Evolutionary conservation across 1,284 basidiomycete genomes (phyloP).

Genomic region (Ustilago shanxiensis): DNA sequence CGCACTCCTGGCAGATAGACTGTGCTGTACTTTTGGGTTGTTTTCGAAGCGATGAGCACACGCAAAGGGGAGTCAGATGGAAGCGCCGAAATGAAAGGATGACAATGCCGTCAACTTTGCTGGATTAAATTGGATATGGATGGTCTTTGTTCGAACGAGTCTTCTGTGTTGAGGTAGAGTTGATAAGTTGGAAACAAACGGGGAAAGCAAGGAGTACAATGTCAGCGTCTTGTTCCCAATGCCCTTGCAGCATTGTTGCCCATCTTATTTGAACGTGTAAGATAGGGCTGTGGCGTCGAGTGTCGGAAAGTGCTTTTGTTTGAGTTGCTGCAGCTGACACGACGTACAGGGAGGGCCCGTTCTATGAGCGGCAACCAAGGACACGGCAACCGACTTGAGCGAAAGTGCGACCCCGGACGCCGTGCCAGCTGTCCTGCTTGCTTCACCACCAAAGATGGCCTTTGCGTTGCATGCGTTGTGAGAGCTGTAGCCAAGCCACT

Average conservation of each 20-base stretch:
- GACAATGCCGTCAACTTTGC: not conserved
- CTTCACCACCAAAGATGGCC: too few species aligned
- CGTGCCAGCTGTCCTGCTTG: too few species aligned
- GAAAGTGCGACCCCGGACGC: too few species aligned
- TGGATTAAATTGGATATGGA: constrained; percentile 18
- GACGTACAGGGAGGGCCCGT: too few species aligned
- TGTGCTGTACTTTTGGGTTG: not conserved
- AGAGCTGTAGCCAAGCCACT: too few species aligned
- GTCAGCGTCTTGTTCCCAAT: not conserved
- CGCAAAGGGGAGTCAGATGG: not conserved
- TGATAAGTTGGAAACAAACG: not conserved
- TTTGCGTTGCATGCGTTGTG: too few species aligned
- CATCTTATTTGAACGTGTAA: not conserved
- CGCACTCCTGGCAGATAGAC: not conserved
- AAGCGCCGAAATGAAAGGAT: constrained; percentile 8
- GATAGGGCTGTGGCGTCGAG: not conserved
- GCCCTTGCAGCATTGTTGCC: not conserved
- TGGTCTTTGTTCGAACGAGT: constrained; percentile 12
- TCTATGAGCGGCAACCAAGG: too few species aligned
- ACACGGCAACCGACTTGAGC: too few species aligned
- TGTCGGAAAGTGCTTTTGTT: not conserved
- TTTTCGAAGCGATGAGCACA: not conserved
- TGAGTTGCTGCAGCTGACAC: too few species aligned
- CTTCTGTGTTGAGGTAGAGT: constrained; percentile 4
- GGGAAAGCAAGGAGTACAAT: not conserved